Conservation (phyloP, 2,329 filamentous ascomycete species). For the Diplodia sapinea region DNA sequence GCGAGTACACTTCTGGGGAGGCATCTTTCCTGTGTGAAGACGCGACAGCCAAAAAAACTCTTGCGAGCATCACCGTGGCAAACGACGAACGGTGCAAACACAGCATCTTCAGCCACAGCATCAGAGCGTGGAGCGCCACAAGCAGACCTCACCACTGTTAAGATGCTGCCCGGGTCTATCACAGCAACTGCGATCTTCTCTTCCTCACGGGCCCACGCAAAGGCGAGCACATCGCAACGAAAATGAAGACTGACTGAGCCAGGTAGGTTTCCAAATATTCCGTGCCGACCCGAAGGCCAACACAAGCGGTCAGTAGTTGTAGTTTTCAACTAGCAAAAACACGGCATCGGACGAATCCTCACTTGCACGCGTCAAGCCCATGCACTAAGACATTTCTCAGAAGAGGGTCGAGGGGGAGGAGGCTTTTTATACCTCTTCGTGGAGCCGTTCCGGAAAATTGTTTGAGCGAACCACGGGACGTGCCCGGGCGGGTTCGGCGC, state of each 20-base stretch:
- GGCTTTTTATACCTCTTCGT: background rate
- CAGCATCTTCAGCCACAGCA: background rate
- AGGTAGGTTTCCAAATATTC: slow-evolving; percentile 74
- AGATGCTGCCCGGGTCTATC: background rate
- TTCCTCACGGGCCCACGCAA: slow-evolving; percentile 15
- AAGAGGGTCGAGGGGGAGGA: slow-evolving; percentile 25
- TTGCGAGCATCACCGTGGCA: background rate
- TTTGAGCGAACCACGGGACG: no score
- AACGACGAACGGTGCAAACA: background rate
- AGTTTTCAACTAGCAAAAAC: slow-evolving; percentile 94
- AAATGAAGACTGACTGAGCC: slow-evolving; percentile 1
- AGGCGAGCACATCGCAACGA: slow-evolving; percentile 13
- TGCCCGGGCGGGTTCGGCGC: no score
- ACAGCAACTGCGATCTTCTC: background rate
- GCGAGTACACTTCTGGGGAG: background rate
- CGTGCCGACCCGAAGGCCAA: slow-evolving; percentile 72
- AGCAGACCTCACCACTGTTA: background rate
- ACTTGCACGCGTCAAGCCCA: slow-evolving; percentile 83
- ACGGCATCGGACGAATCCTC: slow-evolving; percentile 86
- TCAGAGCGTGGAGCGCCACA: background rate
- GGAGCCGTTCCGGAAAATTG: background rate
- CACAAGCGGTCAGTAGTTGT: slow-evolving; percentile 76
- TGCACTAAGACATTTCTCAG: slow-evolving; percentile 66
- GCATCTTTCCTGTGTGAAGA: no score
- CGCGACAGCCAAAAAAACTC: background rate